Base-by-base conservation (phyloP, 345 rosid genomes). In the Aquilaria sinensis region DNA sequence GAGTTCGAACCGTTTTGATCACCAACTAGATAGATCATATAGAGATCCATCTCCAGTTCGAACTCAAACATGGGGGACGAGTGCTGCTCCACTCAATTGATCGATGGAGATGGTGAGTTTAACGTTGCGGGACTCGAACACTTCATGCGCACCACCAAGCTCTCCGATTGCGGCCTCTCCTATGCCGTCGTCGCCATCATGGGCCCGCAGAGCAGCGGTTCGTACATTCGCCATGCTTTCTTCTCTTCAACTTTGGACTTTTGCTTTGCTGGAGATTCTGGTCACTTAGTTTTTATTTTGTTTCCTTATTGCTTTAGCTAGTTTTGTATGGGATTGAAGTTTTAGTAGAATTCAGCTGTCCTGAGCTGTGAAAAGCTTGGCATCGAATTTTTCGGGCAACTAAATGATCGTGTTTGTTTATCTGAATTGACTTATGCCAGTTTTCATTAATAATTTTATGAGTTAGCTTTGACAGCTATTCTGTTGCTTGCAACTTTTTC, bases 181-280 rank as follows among this genome's bases (percentile, higher is more conserved):
- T 89, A 88, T 60, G 85, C 92, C 3, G 88, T 89, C 31, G 96
- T 89, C 59, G 92, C 96, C 6, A 70, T 86, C 84, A 84, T 89
- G 92, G 92, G 96, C 57, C 96, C 96, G n/a, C 90, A 86, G 29
- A 86, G 96, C 70, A 86, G 92, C 63, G 92, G 92, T 88, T 72
- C 47, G 71, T 56, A 33, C 55, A 16, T 1, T 65, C 48, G 12
- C 16, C 2, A 7, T 55, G 5, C 32, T 2, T 63, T 41, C 41
- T 60, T 60, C 31, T n/a, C 53, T 47, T 30, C 6, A 37, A 7
- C 43, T 37, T 3, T 37, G 23, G 3, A 52, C 9, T 16, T 23
- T 65, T 66, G 10, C 51, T 50, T 49, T 15, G 7, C 12, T 29
- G 15, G 10, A 33, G 10, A 10, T 31, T 6, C 58, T 32, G 13